Conservation (phyloP, 2,329 filamentous ascomycete genomes). For the Fusarium neocosmosporiellum region DNA sequence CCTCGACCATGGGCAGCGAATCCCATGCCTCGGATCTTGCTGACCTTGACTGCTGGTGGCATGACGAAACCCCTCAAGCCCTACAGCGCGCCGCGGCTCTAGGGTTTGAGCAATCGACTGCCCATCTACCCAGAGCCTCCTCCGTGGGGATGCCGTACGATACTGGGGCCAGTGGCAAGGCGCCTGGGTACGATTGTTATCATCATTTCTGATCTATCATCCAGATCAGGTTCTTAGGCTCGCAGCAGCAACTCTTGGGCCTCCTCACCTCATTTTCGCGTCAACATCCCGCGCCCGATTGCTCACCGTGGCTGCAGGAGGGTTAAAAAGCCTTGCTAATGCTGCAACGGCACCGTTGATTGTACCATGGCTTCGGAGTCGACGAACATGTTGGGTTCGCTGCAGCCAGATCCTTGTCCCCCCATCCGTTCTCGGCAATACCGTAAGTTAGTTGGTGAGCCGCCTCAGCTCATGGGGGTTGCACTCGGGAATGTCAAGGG, state of each 20-base stretch:
- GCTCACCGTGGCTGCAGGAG: conserved; percentile 13
- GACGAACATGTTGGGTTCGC: conserved; percentile 27
- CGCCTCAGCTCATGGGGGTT: conserved; percentile 11
- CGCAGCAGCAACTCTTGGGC: background rate
- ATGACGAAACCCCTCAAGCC: background rate
- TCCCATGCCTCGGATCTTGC: background rate
- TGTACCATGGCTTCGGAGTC: conserved; percentile 28
- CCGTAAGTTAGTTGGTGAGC: conserved; percentile 10
- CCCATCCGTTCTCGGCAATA: conserved; percentile 22
- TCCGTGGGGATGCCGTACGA: background rate
- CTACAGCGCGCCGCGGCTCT: background rate
- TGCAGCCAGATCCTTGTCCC: conserved; percentile 11
- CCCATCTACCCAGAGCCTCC: background rate
- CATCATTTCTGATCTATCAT: background rate
- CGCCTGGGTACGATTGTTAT: background rate
- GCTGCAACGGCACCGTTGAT: conserved; percentile 17
- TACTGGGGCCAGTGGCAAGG: background rate
- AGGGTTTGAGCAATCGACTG: background rate
- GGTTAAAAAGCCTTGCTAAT: background rate
- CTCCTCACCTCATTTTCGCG: background rate
- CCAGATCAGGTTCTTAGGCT: conserved; percentile 9
- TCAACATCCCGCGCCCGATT: conserved; percentile 4
- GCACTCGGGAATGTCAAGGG: conserved; percentile 30
- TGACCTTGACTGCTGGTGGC: background rate
- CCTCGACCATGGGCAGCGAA: background rate